A percentile compares a stretch with the other conserved stretches of the same genome.
Conservation (phyloP, 192 early-diverging fungal species). For the Coemansia sp. region DNA sequence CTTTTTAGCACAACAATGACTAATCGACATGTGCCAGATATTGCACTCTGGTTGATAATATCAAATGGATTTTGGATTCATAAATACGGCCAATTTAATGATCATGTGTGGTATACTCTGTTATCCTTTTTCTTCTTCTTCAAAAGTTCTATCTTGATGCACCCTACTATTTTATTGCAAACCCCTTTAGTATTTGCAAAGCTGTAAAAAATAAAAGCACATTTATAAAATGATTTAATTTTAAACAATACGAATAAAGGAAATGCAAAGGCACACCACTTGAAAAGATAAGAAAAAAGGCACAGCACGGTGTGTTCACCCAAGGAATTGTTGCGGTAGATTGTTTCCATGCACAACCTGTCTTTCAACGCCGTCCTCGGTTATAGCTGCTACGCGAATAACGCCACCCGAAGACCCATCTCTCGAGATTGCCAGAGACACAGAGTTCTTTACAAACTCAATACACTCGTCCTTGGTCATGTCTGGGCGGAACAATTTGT, state of each 20-base stretch:
- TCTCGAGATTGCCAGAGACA: slow-evolving; percentile 91
- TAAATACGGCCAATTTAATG: no score
- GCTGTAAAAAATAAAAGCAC: background rate
- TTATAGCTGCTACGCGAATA: slow-evolving; percentile 92
- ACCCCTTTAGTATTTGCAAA: background rate
- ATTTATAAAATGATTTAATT: slow-evolving; percentile 8
- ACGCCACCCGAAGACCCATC: slow-evolving; percentile 97
- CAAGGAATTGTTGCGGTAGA: slow-evolving; percentile 58
- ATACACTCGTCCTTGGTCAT: slow-evolving; percentile 89
- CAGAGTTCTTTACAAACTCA: slow-evolving; percentile 91
- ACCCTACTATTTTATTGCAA: background rate
- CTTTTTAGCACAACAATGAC: no score
- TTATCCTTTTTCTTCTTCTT: no score
- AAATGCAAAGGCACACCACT: background rate
- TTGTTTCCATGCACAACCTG: slow-evolving; percentile 83
- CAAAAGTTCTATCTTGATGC: no score
- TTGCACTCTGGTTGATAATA: no score
- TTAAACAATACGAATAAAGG: background rate
- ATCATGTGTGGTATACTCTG: no score
- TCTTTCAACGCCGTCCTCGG: slow-evolving; percentile 83
- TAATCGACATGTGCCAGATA: no score
- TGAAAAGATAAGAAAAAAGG: background rate
- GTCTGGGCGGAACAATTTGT: slow-evolving; percentile 73
- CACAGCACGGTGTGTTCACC: slow-evolving; percentile 4
- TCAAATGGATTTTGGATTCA: no score